These are phyloP conservation scores for Malus hybrid DNA, from an alignment of 331 rosid genomes.

Conservation along the genomic window DNA sequence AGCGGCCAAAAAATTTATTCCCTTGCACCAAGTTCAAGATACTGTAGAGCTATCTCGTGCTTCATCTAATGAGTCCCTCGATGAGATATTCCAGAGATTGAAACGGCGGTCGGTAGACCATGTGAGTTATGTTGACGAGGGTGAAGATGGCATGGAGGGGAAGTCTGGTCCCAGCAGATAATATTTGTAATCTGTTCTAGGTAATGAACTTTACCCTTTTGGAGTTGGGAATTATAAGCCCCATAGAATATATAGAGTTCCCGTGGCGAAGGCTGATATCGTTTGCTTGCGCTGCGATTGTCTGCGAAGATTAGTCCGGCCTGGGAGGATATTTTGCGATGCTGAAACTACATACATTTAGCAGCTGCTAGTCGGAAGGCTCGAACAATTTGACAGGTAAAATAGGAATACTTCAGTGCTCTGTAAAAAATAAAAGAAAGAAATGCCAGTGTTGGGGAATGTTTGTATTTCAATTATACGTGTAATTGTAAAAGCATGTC, in stretches of 20 bases:
- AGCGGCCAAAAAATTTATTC: constrained; percentile 51
- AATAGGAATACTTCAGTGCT: not conserved
- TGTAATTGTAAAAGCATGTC: constrained; percentile 15
- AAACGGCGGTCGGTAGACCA: constrained; percentile 48
- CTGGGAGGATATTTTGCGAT: constrained; percentile 14
- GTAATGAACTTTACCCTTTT: constrained; percentile 1
- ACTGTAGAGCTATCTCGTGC: constrained; percentile 25
- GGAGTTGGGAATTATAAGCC: constrained; percentile 8
- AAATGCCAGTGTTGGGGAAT: constrained; percentile 9
- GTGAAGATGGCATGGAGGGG: constrained; percentile 24
- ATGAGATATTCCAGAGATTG: constrained; percentile 77
- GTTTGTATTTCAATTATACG: constrained; percentile 14
- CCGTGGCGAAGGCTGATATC: constrained; percentile 14
- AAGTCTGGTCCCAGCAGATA: constrained; percentile 37
- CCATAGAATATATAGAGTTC: constrained; percentile 39
- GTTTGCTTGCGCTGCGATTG: constrained; percentile 1
- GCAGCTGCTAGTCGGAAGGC: constrained; percentile 1
- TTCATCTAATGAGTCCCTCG: constrained; percentile 72
- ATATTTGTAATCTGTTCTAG: constrained; percentile 16
- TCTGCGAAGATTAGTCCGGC: constrained; percentile 1
- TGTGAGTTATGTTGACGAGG: constrained; percentile 25
- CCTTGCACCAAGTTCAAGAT: constrained; percentile 52
- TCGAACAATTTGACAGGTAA: not conserved
- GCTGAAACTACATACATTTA: constrained; percentile 10
- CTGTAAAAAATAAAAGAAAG: not conserved